Conservation (phyloP, 345 rosid genomes). For the Carallia pectinifolia region DNA sequence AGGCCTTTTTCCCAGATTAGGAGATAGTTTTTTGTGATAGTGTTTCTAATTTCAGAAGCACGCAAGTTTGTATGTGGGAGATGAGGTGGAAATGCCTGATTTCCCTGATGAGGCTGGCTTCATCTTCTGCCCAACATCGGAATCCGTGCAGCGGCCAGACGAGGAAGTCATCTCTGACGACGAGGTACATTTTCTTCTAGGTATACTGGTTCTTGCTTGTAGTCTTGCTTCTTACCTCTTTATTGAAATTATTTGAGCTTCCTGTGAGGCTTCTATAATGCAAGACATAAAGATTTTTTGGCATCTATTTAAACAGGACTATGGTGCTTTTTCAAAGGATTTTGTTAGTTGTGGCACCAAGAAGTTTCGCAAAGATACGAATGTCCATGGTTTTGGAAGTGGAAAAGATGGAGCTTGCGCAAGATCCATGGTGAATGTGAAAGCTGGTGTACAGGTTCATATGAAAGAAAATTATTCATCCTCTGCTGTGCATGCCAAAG, state of each 20-base stretch:
- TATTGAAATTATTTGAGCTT: neutral
- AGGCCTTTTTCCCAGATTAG: neutral
- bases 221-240: neutral
- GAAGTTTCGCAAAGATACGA: conserved; percentile 13
- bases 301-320: conserved; percentile 18
- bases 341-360: conserved; percentile 5
- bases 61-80: conserved; percentile 30
- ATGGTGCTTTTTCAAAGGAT: conserved; percentile 4
- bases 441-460: conserved; percentile 33
- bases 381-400: conserved; percentile 20
- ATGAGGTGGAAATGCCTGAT: conserved; percentile 60
- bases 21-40: neutral
- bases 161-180: conserved; percentile 40
- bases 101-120: conserved; percentile 40
- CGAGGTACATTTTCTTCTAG: conserved; percentile 33
- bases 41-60: conserved; percentile 27
- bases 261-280: neutral
- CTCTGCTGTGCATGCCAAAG: conserved; percentile 30
- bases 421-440: conserved; percentile 37
- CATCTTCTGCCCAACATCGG: conserved; percentile 23
- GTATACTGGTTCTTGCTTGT: neutral
- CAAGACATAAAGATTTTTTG: neutral
- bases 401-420: conserved; percentile 24
- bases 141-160: conserved; percentile 23
- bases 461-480: conserved; percentile 38